Evolutionary conservation across 345 rosid species (phyloP).

Genomic region (Eucalyptus camaldulensis): DNA sequence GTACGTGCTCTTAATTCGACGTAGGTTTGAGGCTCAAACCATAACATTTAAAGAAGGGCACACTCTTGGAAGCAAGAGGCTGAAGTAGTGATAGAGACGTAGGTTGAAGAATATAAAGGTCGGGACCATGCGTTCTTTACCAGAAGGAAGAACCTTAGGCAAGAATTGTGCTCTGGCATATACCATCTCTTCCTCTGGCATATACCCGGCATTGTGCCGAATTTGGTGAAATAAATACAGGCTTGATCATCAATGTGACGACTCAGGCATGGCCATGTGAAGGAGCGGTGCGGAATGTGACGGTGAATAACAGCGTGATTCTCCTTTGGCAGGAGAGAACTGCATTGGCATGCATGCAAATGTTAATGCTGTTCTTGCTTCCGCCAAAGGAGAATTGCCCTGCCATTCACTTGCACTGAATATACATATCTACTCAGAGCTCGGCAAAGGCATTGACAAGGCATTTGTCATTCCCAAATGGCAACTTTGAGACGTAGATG

Average conservation of each 20-base stretch:
- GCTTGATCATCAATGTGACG: not conserved
- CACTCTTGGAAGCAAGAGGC: too few species aligned
- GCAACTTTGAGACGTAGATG: not conserved
- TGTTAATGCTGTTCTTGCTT: not conserved
- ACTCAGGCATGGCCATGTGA: not conserved
- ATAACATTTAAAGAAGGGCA: not conserved
- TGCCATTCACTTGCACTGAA: not conserved
- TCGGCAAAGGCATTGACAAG: not conserved
- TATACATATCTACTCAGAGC: not conserved
- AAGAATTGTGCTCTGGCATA: not conserved
- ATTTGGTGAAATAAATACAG: not conserved
- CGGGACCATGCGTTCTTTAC: not conserved
- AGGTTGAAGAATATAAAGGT: too few species aligned
- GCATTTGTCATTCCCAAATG: not conserved
- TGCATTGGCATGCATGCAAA: not conserved
- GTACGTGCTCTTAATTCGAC: not conserved
- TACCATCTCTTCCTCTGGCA: not conserved
- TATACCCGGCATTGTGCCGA: not conserved
- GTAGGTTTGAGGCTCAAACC: not conserved
- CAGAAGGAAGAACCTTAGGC: not conserved
- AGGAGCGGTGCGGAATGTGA: not conserved
- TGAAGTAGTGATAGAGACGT: too few species aligned
- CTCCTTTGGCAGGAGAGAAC: not conserved
- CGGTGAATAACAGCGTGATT: not conserved
- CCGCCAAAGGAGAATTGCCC: slow-evolving; percentile 6